A percentile compares a stretch with the other conserved stretches of the same genome.
Conservation (phyloP, 2,329 filamentous ascomycete species). For the Diaporthe longicolla region DNA sequence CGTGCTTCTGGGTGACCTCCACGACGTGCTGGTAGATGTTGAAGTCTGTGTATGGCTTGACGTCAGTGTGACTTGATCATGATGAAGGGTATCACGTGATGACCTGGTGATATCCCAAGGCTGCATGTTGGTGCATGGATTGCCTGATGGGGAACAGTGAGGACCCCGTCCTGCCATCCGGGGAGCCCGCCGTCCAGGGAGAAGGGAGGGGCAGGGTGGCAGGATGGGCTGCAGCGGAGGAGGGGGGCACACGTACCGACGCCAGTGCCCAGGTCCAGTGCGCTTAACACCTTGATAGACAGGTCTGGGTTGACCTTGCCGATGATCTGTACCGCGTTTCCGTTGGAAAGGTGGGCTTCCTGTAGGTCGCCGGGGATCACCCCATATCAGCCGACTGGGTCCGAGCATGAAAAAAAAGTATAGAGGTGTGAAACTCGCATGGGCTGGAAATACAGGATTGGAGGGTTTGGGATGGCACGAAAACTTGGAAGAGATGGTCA, state of each 20-base stretch:
- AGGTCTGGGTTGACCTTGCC: slow-evolving; percentile 84
- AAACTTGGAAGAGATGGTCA: slow-evolving; percentile 17
- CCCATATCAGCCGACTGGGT: neutral
- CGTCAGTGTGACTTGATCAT: slow-evolving; percentile 27
- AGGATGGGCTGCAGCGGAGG: neutral
- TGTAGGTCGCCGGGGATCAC: slow-evolving; percentile 50
- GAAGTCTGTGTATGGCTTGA: slow-evolving; percentile 72
- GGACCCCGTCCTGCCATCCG: too few relatives aligned
- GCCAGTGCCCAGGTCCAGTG: slow-evolving; percentile 76
- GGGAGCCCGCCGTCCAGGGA: neutral
- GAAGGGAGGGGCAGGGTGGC: neutral
- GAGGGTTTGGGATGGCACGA: neutral
- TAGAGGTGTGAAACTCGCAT: neutral
- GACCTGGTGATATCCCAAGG: neutral
- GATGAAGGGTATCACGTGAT: slow-evolving; percentile 1
- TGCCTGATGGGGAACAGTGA: neutral
- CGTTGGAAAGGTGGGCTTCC: slow-evolving; percentile 79
- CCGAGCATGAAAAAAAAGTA: neutral
- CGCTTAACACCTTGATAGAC: slow-evolving; percentile 77
- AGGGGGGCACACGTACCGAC: slow-evolving; percentile 71
- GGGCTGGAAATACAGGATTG: neutral
- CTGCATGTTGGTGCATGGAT: slow-evolving; percentile 13
- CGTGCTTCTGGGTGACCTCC: slow-evolving; percentile 86
- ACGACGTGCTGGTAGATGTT: slow-evolving; percentile 83
- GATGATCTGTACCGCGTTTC: slow-evolving; percentile 82